Evolutionary conservation across 2,329 filamentous ascomycete species (phyloP), one percentile per base, ranked within the genome.

Genomic region (Neofusicoccum umdonicola): DNA sequence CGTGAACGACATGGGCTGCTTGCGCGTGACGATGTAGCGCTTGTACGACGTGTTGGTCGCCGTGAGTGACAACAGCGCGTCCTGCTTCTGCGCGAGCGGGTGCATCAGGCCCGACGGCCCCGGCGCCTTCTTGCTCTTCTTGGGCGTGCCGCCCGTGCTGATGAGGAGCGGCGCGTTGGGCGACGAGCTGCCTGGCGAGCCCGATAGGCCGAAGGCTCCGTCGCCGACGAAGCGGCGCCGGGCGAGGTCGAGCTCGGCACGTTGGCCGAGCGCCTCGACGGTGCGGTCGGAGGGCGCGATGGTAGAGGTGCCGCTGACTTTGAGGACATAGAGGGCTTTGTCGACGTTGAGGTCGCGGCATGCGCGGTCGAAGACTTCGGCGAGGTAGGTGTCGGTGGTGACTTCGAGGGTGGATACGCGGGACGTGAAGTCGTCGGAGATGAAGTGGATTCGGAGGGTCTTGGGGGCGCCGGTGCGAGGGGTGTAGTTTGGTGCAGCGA

Each of bases 301-400:
- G 1, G 88, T 90, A 15, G 89, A 89, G 2, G 90, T 91, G 13
- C 87, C 87, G 0, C 88, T 88, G 11, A 94, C 84, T 76, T 92
- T 93, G 67, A 96, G 84, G 4, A 94, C 89, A 73, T 92, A 91
- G 64, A 89, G 87, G 17, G 85, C 89, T 79, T 93, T 92, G 74
- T 95, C 92, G 0, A 95, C 81, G 65, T 91, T 87, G 48, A 92
- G 84, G 76, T 91, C 91, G 47, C 88, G 86, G 74, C 91, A 95
- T 2, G 91, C 88, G 68, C 88, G 83, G 72, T 94, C 91, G 60
- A 94, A 87, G 34, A 95, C 87, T 74, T 95, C 91, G 48, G 90
- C 90, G 50, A 95, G 86, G 74, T 93, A 95, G 35, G 89, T 94
- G 69, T 94, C 90, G 0, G 90, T 92, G 0, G 90, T 93, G 51